These are phyloP conservation scores for Crinitomyces ghanaensis DNA, from an alignment of 805 yeast genomes.

Conservation along the genomic window DNA sequence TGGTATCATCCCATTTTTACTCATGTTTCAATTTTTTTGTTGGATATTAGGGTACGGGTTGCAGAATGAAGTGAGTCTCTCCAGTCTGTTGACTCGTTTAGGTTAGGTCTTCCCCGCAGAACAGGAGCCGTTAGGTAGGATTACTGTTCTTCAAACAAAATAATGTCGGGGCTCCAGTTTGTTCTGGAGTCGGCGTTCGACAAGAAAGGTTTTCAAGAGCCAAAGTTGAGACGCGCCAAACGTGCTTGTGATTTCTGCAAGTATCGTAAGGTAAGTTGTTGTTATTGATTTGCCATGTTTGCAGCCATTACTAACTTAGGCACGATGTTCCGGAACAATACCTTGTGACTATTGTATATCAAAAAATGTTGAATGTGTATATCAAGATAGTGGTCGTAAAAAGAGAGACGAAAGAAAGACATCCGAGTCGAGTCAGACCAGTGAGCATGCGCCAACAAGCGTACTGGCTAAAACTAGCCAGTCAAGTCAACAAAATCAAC, in stretches of 20 bases:
- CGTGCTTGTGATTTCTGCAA: slow-evolving; percentile 18
- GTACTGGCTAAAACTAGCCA: background rate
- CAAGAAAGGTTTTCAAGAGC: slow-evolving; percentile 4
- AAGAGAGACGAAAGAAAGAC: background rate
- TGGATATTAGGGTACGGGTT: too few relatives aligned
- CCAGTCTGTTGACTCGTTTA: too few relatives aligned
- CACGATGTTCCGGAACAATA: slow-evolving; percentile 17
- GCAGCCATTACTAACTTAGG: slow-evolving; percentile 6
- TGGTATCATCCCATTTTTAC: too few relatives aligned
- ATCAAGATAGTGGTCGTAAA: slow-evolving; percentile 5
- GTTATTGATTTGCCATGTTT: background rate
- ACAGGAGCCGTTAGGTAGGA: too few relatives aligned
- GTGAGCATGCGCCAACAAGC: background rate
- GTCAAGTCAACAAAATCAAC: background rate
- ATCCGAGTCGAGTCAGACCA: background rate
- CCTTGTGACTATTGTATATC: slow-evolving; percentile 17
- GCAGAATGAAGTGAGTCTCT: too few relatives aligned
- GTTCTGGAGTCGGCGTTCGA: slow-evolving; percentile 6
- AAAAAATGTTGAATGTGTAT: slow-evolving; percentile 12
- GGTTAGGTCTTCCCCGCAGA: too few relatives aligned
- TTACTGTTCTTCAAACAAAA: too few relatives aligned
- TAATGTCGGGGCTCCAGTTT: slow-evolving; percentile 8
- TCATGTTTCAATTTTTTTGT: too few relatives aligned
- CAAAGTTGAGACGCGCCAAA: slow-evolving; percentile 16
- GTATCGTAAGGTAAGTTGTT: slow-evolving; percentile 12